Conservation (phyloP, 2,329 filamentous ascomycete genomes). For the Atkinsonella hypoxylon region DNA sequence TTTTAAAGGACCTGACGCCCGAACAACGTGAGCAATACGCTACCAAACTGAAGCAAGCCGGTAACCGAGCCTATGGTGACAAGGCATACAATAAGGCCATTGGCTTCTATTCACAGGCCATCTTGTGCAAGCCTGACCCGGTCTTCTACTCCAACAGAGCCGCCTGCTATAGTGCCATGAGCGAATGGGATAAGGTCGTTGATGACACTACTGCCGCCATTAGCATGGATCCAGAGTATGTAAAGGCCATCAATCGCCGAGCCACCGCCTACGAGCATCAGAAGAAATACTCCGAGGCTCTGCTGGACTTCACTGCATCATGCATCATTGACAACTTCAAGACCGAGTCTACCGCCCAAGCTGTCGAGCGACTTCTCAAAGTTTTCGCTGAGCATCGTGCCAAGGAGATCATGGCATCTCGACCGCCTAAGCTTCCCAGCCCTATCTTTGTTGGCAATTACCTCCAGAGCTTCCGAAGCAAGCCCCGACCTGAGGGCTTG, state of each 20-base stretch:
- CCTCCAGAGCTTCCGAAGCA: slow-evolving; percentile 90
- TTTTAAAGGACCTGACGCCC: slow-evolving; percentile 36
- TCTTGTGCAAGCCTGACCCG: slow-evolving; percentile 91
- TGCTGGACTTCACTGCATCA: slow-evolving; percentile 95
- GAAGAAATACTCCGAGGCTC: slow-evolving; percentile 80
- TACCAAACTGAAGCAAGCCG: slow-evolving; percentile 82
- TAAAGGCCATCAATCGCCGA: slow-evolving; percentile 93
- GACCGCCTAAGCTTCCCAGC: slow-evolving; percentile 78
- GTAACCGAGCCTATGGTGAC: slow-evolving; percentile 89
- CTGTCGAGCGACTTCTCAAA: slow-evolving; percentile 87
- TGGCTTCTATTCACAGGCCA: slow-evolving; percentile 87
- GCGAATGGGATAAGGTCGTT: slow-evolving; percentile 90
- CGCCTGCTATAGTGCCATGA: slow-evolving; percentile 89
- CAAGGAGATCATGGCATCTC: slow-evolving; percentile 77
- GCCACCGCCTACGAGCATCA: slow-evolving; percentile 95
- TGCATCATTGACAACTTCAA: slow-evolving; percentile 98
- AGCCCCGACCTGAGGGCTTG: slow-evolving; percentile 66
- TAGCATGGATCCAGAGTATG: slow-evolving; percentile 85
- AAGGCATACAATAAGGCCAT: slow-evolving; percentile 94
- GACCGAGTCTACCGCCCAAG: slow-evolving; percentile 77
- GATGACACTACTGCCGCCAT: slow-evolving; percentile 94
- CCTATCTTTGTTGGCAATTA: slow-evolving; percentile 98
- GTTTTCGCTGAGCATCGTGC: slow-evolving; percentile 94
- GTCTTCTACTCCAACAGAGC: slow-evolving; percentile 99
- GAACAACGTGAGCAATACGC: slow-evolving; percentile 79